These are phyloP conservation scores for sunflower (Helianthus annuus) DNA, from an alignment of 129 eudicot species.

Conservation along the genomic window DNA sequence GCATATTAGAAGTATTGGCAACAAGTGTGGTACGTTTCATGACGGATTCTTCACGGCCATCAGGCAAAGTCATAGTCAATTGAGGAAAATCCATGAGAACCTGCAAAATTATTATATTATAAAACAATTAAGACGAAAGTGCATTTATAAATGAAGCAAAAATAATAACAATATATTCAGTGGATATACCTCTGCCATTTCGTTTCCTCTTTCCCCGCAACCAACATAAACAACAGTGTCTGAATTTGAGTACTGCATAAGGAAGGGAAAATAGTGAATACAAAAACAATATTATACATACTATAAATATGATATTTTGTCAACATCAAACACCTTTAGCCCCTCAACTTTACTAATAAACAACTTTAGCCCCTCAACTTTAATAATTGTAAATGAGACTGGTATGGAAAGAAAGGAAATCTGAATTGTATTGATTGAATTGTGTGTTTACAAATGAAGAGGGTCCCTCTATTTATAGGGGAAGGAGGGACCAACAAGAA, in stretches of 20 bases:
- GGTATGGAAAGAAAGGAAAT: too few species aligned
- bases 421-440: too few species aligned
- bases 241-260: slow-evolving; percentile 95
- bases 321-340: too few species aligned
- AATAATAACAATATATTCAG: not conserved
- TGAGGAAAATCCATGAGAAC: slow-evolving; percentile 99
- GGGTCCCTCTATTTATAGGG: too few species aligned
- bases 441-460: too few species aligned
- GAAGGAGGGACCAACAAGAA: too few species aligned
- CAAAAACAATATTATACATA: not conserved
- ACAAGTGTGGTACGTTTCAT: slow-evolving; percentile 99
- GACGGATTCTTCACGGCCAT: slow-evolving; percentile 99
- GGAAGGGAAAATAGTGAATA: slow-evolving; percentile 16
- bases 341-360: too few species aligned
- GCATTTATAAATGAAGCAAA: not conserved
- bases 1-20: slow-evolving; percentile 99
- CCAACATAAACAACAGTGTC: slow-evolving; percentile 99
- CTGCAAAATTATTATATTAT: slow-evolving; percentile 39
- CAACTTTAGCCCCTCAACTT: too few species aligned
- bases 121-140: slow-evolving; percentile 5
- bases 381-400: too few species aligned
- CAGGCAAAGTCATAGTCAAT: slow-evolving; percentile 98
- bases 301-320: too few species aligned
- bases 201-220: slow-evolving; percentile 99
- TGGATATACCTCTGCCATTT: slow-evolving; percentile 93